A percentile compares a stretch with the other conserved stretches of the same genome.
Evolutionary conservation across 495 filamentous ascomycete genomes (phyloP).

Genomic region (Penicillium alfredii): DNA sequence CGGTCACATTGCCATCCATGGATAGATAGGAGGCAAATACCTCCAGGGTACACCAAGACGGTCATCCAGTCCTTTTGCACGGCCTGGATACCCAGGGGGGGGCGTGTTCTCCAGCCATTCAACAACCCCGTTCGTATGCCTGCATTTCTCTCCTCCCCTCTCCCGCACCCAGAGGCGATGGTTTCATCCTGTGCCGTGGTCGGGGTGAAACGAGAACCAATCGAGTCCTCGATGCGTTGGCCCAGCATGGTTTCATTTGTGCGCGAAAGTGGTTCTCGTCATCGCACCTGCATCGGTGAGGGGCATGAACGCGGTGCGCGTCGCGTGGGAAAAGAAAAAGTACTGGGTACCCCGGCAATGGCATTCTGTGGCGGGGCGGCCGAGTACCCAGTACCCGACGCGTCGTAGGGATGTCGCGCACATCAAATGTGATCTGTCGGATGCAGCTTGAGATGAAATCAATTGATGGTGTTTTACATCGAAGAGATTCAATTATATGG

Average conservation of each 20-base stretch:
- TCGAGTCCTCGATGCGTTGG: neutral
- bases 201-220: neutral
- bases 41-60: no score
- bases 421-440: no score
- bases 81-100: no score
- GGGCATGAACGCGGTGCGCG: neutral
- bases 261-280: neutral
- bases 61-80: no score
- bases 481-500: no score
- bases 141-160: no score
- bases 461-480: neutral
- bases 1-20: no score
- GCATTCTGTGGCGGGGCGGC: neutral
- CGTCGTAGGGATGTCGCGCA: constrained; percentile 14
- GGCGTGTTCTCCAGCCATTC: no score
- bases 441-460: no score
- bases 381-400: constrained; percentile 9
- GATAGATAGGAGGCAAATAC: no score
- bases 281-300: neutral
- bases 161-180: neutral
- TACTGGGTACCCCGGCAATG: neutral
- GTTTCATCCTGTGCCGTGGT: no score
- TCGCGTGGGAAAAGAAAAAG: neutral
- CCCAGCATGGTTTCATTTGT: neutral
- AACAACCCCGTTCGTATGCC: no score